Conservation (phyloP, 805 yeast genomes). For the Kazachstania viticola region DNA sequence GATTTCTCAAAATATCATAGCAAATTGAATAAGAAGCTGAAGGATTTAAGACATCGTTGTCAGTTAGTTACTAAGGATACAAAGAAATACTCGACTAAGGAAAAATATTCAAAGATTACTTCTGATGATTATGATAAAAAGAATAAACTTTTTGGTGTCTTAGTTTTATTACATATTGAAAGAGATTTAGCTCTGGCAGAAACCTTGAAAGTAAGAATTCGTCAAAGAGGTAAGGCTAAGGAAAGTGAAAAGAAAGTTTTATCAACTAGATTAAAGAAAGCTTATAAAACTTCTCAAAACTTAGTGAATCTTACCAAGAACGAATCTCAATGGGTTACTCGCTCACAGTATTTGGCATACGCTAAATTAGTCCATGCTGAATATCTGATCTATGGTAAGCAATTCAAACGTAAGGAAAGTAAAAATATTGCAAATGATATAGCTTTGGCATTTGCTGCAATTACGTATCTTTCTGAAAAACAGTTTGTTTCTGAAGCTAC, state of each 20-base stretch:
- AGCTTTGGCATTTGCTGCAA: conserved; percentile 18
- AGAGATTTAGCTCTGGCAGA: conserved; percentile 39
- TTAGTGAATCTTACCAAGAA: conserved; percentile 32
- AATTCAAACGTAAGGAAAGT: conserved; percentile 14
- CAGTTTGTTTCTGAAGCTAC: conserved; percentile 10
- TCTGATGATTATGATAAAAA: conserved; percentile 41
- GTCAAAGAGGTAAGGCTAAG: conserved; percentile 24
- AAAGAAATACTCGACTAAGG: conserved; percentile 42
- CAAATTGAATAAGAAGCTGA: conserved; percentile 46
- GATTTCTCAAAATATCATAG: conserved; percentile 64
- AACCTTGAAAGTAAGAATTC: conserved; percentile 19
- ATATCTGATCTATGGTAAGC: conserved; percentile 19
- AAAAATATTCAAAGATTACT: conserved; percentile 34
- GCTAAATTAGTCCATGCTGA: conserved; percentile 42
- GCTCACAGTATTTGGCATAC: conserved; percentile 31
- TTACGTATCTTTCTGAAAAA: conserved; percentile 10
- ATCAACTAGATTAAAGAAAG: conserved; percentile 56
- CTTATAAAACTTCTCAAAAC: conserved; percentile 34
- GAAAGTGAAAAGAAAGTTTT: conserved; percentile 34
- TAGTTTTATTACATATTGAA: conserved; percentile 62
- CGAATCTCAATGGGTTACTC: conserved; percentile 29
- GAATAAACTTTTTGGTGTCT: conserved; percentile 37
- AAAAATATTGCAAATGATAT: conserved; percentile 13
- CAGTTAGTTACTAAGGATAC: conserved; percentile 57
- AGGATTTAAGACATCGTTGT: conserved; percentile 53